Conservation (phyloP, 2,329 filamentous ascomycete species). For the Pseudogymnoascus sp. region DNA sequence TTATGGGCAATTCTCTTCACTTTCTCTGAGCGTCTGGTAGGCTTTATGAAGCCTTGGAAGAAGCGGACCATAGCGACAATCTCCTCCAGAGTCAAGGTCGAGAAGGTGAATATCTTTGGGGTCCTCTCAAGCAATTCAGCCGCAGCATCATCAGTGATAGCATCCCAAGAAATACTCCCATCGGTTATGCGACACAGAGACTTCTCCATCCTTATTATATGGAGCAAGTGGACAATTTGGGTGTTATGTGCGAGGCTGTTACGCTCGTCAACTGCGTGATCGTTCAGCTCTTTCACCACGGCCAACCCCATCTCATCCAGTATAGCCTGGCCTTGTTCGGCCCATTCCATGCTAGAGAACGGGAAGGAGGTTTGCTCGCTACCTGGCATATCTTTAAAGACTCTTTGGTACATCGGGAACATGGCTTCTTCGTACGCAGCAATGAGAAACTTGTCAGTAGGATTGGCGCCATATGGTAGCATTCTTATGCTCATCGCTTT, state of each 20-base stretch:
- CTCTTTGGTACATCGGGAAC: conserved; percentile 21
- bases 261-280: conserved; percentile 1
- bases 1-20: neutral
- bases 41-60: neutral
- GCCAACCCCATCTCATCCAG: conserved; percentile 36
- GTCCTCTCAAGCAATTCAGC: neutral
- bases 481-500: conserved; percentile 8
- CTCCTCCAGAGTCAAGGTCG: neutral
- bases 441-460: conserved; percentile 8
- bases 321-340: conserved; percentile 18
- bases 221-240: neutral
- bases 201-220: neutral
- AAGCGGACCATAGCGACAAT: neutral
- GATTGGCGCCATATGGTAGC: neutral
- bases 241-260: neutral
- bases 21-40: neutral
- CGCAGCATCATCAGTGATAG: neutral
- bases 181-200: neutral
- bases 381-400: conserved; percentile 2
- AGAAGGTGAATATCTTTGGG: neutral
- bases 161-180: neutral
- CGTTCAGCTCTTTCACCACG: conserved; percentile 16
- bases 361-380: neutral
- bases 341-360: neutral
- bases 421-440: conserved; percentile 31